These are phyloP conservation scores for Fusarium ramigenum DNA, from an alignment of 2,329 filamentous ascomycete genomes.

Conservation along the genomic window DNA sequence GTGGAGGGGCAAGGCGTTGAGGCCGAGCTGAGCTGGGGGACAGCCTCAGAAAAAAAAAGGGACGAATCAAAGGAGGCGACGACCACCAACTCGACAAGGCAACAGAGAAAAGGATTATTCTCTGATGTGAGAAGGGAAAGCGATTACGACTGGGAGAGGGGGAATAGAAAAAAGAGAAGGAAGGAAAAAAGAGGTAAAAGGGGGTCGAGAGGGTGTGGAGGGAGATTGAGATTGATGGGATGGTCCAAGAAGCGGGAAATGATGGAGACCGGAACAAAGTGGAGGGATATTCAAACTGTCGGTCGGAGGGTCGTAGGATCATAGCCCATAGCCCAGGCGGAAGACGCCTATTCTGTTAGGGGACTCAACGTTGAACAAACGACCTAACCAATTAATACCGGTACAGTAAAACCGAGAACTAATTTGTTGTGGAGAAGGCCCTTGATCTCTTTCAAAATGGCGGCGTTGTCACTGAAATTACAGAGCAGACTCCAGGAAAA, in stretches of 20 bases:
- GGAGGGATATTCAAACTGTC: constrained; percentile 34
- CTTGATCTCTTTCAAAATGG: constrained; percentile 2
- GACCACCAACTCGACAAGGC: constrained; percentile 31
- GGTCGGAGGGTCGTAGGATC: constrained; percentile 22
- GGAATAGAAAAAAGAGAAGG: background rate
- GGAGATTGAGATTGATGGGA: constrained; percentile 26
- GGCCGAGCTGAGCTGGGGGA: constrained; percentile 16
- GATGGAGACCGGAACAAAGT: constrained; percentile 36
- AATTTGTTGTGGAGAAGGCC: constrained; percentile 4
- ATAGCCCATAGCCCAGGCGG: background rate
- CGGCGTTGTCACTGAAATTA: constrained; percentile 21
- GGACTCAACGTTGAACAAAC: background rate
- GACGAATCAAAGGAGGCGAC: constrained; percentile 12
- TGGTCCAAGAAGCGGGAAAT: constrained; percentile 23
- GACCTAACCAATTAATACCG: constrained; percentile 1
- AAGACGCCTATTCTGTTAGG: background rate
- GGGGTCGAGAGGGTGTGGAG: constrained; percentile 32
- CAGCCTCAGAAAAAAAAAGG: constrained; percentile 21
- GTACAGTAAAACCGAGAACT: constrained; percentile 8
- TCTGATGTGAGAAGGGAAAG: constrained; percentile 7
- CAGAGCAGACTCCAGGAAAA: background rate
- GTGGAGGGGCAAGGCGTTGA: constrained; percentile 35
- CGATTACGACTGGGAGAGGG: background rate
- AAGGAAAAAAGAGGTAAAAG: constrained; percentile 24
- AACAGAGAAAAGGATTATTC: constrained; percentile 13